These are phyloP conservation scores for Chaetoceros tenuissimus DNA, from an alignment of 108 stramenopile genomes.

Conservation along the genomic window DNA sequence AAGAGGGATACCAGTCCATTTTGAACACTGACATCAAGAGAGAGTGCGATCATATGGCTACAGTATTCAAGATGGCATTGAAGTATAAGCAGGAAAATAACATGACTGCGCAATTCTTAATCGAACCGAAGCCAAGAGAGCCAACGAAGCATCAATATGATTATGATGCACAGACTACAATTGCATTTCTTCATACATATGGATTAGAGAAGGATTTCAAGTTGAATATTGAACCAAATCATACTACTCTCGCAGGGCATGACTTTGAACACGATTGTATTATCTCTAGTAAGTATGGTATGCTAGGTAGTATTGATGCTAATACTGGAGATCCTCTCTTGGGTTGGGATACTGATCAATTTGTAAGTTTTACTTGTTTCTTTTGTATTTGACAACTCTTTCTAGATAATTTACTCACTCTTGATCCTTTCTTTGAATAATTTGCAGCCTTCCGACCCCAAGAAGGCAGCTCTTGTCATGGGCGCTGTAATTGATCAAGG, in stretches of 20 bases:
- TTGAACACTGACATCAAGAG: conserved; percentile 46
- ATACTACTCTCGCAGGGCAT: conserved; percentile 62
- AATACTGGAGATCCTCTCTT: conserved; percentile 54
- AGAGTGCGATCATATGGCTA: conserved; percentile 55
- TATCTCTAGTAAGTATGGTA: conserved; percentile 35
- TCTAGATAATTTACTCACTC: no score
- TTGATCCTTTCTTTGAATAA: no score
- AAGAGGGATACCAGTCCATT: conserved; percentile 33
- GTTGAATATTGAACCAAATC: conserved; percentile 67
- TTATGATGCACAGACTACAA: conserved; percentile 61
- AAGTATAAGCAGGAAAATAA: conserved; percentile 40
- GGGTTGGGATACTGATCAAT: conserved; percentile 65
- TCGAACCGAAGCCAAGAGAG: conserved; percentile 66
- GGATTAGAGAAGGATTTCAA: conserved; percentile 46
- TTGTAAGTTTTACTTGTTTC: no score
- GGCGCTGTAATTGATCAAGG: conserved; percentile 38
- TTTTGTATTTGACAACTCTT: no score
- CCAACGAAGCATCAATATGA: conserved; percentile 70
- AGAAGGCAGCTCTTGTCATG: conserved; percentile 44
- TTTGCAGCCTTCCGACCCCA: conserved; percentile 44
- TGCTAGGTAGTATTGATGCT: conserved; percentile 57
- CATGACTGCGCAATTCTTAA: conserved; percentile 36
- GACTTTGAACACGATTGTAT: conserved; percentile 51
- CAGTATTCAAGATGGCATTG: conserved; percentile 47
- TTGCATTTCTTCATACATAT: conserved; percentile 49